Evolutionary conservation across 163 green algal species (phyloP).

Genomic region (Prototheca cutis): DNA sequence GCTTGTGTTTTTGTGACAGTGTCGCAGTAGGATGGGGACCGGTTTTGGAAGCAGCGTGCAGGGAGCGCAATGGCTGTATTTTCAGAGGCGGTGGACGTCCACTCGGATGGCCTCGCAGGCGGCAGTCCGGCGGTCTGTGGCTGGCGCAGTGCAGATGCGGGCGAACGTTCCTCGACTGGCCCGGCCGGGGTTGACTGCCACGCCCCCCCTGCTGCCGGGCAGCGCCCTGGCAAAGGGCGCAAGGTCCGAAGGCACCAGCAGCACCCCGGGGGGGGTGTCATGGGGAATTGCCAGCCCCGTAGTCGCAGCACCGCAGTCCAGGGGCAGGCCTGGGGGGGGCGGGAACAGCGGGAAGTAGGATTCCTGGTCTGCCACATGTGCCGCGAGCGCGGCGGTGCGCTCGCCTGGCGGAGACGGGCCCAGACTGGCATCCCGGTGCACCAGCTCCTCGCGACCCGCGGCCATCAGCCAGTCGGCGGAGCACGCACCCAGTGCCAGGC

Average conservation of each 20-base stretch:
- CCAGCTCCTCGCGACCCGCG: constrained; percentile 23
- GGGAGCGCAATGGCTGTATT: too few species aligned
- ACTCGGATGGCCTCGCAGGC: constrained; percentile 5
- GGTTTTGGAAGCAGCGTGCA: too few species aligned
- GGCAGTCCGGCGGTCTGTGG: constrained; percentile 5
- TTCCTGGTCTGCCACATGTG: constrained; percentile 52
- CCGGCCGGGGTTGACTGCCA: constrained; percentile 57
- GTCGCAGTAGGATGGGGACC: too few species aligned
- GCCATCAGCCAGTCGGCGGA: constrained; percentile 42
- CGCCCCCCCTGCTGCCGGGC: constrained; percentile 5
- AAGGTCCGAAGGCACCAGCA: constrained; percentile 77
- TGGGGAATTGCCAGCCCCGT: constrained; percentile 39
- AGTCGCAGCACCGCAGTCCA: constrained; percentile 48
- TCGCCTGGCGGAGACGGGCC: constrained; percentile 25
- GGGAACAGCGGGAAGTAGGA: constrained; percentile 70
- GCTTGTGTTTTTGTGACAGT: too few species aligned
- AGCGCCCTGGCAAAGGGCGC: constrained; percentile 62
- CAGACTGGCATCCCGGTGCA: constrained; percentile 12
- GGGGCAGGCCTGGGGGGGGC: constrained; percentile 35
- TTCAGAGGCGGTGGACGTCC: constrained; percentile 2
- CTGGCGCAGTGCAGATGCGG: constrained; percentile 55
- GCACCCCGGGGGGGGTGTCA: constrained; percentile 44
- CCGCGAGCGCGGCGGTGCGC: constrained; percentile 41
- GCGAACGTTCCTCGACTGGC: constrained; percentile 48
- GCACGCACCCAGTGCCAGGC: background rate